These are phyloP conservation scores for Mycena amicta DNA, from an alignment of 768 basidiomycete species.

Conservation along the genomic window DNA sequence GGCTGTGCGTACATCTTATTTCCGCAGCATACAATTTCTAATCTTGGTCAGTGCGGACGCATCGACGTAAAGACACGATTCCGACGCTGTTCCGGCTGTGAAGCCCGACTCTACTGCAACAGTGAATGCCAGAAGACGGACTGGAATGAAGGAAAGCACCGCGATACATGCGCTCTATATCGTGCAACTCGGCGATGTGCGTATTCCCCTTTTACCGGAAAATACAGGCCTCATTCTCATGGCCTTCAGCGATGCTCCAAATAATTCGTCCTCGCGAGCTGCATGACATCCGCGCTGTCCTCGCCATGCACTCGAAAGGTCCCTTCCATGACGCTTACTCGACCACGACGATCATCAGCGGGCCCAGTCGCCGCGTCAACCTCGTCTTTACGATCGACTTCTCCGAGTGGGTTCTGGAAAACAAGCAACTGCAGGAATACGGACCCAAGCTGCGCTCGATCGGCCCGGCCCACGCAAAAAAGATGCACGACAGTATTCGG, in stretches of 20 bases:
- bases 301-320: not conserved
- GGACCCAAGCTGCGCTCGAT: not conserved
- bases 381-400: not conserved
- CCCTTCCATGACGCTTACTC: not conserved
- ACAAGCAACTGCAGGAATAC: not conserved
- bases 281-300: not conserved
- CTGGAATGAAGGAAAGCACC: not conserved
- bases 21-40: not conserved
- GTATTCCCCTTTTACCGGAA: not conserved
- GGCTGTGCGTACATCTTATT: not conserved
- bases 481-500: not conserved
- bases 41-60: not conserved
- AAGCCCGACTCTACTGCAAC: not conserved
- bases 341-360: no score
- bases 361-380: no score
- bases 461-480: not conserved
- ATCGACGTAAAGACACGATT: not conserved
- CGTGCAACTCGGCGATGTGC: not conserved
- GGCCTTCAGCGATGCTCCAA: not conserved
- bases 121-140: not conserved
- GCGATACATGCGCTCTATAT: not conserved
- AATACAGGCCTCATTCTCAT: not conserved
- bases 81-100: not conserved
- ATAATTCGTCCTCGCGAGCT: not conserved
- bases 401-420: not conserved